A percentile compares a stretch with the other conserved stretches of the same genome.
Evolutionary conservation across 176 grass and related monocot genomes (phyloP).

Genomic region (Musa beccarii): DNA sequence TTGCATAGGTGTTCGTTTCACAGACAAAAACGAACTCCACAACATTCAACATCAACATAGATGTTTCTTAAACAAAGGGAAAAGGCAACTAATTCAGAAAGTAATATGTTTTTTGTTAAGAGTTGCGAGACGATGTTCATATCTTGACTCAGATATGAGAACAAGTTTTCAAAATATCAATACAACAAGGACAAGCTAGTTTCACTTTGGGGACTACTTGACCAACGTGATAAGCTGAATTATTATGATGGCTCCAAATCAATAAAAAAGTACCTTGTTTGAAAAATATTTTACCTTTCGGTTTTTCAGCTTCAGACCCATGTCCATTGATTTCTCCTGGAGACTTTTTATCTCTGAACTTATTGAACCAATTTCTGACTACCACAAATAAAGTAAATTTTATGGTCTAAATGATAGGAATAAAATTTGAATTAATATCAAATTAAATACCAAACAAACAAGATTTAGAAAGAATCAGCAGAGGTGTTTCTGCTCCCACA

Average conservation of each 20-base stretch:
- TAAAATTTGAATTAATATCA: conserved; percentile 2
- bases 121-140: no score
- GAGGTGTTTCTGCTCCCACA: no score
- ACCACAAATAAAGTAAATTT: conserved; percentile 49
- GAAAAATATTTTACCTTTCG: conserved; percentile 56
- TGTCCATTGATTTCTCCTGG: conserved; percentile 99
- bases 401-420: conserved; percentile 28
- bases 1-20: no score
- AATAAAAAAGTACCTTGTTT: background rate
- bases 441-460: background rate
- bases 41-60: no score
- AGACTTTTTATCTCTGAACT: conserved; percentile 97
- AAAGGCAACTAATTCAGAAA: no score
- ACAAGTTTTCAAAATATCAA: no score
- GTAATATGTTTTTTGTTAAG: no score
- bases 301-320: conserved; percentile 97
- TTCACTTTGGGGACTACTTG: no score
- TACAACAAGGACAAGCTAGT: no score
- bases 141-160: no score
- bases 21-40: no score
- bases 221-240: background rate
- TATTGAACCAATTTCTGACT: conserved; percentile 99
- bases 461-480: background rate
- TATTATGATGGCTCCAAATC: background rate
- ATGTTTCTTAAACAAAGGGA: no score